These are phyloP conservation scores for Fusarium aywerte DNA, from an alignment of 2,329 filamentous ascomycete genomes.

Conservation along the genomic window DNA sequence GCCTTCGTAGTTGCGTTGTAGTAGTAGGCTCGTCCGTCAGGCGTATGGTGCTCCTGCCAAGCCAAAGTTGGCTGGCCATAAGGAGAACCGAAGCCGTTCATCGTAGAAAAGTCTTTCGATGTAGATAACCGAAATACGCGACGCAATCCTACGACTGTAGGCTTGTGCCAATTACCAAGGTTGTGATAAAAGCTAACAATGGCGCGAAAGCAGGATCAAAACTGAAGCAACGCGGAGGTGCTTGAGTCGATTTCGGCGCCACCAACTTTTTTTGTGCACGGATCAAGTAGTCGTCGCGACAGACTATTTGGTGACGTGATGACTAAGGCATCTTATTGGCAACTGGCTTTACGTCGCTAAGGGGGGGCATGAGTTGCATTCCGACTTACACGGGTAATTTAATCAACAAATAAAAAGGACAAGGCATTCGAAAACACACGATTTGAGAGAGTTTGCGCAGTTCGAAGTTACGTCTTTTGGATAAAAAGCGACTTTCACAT, in stretches of 20 bases:
- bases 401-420: constrained; percentile 27
- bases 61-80: constrained; percentile 63
- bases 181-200: constrained; percentile 8
- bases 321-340: constrained; percentile 26
- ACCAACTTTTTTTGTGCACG: constrained; percentile 45
- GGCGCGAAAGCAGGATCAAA: constrained; percentile 19
- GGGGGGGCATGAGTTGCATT: constrained; percentile 37
- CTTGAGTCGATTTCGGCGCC: constrained; percentile 19
- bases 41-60: constrained; percentile 85
- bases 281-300: constrained; percentile 25
- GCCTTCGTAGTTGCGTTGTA: constrained; percentile 87
- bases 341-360: constrained; percentile 39
- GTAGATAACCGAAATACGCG: constrained; percentile 2
- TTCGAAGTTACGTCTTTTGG: not conserved
- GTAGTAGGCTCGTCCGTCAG: constrained; percentile 89
- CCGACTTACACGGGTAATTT: constrained; percentile 40
- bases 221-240: constrained; percentile 14
- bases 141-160: not conserved
- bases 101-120: constrained; percentile 49
- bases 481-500: not conserved
- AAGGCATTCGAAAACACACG: constrained; percentile 1
- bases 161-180: not conserved
- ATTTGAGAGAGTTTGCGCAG: not conserved
- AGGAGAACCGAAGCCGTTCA: constrained; percentile 67
- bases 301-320: constrained; percentile 1